phyloP scores from a whole-genome alignment of 768 basidiomycete species.

The Serendipita vermifera region DNA sequence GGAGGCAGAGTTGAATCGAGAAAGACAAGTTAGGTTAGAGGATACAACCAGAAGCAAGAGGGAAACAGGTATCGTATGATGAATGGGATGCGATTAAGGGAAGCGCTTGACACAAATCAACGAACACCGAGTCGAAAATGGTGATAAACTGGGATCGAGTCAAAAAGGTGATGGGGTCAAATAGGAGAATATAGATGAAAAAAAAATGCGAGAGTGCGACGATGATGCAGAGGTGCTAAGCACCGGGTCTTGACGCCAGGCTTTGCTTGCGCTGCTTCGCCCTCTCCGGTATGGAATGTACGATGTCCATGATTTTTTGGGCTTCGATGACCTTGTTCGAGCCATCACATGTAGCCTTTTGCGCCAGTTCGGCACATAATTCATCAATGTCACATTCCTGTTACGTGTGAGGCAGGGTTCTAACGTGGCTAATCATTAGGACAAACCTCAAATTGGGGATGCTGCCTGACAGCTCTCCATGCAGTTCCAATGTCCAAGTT shows the following conservation, averaged over 20 bases:
- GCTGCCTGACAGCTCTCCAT: constrained; percentile 62
- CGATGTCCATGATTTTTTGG: constrained; percentile 30
- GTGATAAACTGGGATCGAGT: no score
- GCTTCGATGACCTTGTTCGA: constrained; percentile 65
- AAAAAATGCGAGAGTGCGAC: neutral
- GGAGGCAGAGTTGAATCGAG: no score
- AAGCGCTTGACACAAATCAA: no score
- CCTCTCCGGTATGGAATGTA: constrained; percentile 21
- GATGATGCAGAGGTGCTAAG: neutral
- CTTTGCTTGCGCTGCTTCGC: constrained; percentile 12
- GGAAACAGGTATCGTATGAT: no score
- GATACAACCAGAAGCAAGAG: no score
- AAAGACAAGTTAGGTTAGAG: no score
- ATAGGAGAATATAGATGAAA: no score
- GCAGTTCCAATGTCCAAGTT: constrained; percentile 70
- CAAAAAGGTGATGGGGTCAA: no score
- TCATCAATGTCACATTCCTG: constrained; percentile 70
- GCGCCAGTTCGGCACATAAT: constrained; percentile 64
- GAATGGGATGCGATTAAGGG: no score
- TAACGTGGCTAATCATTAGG: constrained; percentile 6
- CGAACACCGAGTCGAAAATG: no score
- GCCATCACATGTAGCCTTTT: constrained; percentile 74
- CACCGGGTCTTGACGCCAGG: neutral
- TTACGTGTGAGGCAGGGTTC: constrained; percentile 3
- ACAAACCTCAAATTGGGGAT: constrained; percentile 64